A percentile compares a stretch with the other conserved stretches of the same genome.
Conservation (phyloP, 2,329 filamentous ascomycete species). For the Colletotrichum plurivorum region DNA sequence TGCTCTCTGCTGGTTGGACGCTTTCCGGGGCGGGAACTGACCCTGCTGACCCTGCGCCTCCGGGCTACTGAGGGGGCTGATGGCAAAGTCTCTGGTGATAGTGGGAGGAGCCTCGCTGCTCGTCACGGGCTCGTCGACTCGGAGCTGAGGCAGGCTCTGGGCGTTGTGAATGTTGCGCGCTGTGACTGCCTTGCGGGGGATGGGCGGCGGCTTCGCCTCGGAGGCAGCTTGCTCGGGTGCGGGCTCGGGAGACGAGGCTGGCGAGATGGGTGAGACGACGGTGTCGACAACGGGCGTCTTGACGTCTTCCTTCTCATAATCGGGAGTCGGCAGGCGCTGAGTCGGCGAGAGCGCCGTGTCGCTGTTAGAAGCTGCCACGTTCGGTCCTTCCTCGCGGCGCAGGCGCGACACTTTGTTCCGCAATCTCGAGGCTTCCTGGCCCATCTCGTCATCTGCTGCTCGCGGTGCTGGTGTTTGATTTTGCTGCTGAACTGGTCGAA, state of each 20-base stretch:
- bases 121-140: slow-evolving; percentile 39
- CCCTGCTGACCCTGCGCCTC: slow-evolving; percentile 44
- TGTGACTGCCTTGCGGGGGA: slow-evolving; percentile 47
- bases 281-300: slow-evolving; percentile 53
- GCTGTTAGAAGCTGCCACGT: slow-evolving; percentile 37
- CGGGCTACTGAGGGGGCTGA: slow-evolving; percentile 38
- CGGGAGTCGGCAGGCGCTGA: slow-evolving; percentile 62
- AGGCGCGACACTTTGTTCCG: slow-evolving; percentile 40
- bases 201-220: slow-evolving; percentile 41
- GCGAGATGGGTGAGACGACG: slow-evolving; percentile 60
- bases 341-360: slow-evolving; percentile 38
- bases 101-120: slow-evolving; percentile 44
- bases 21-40: slow-evolving; percentile 51
- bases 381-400: slow-evolving; percentile 28
- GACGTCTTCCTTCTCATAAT: slow-evolving; percentile 61
- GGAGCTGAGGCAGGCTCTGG: slow-evolving; percentile 45
- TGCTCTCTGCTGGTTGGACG: slow-evolving; percentile 44
- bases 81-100: slow-evolving; percentile 38
- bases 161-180: slow-evolving; percentile 43
- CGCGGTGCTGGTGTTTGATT: slow-evolving; percentile 10
- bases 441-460: slow-evolving; percentile 49
- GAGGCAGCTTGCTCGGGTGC: slow-evolving; percentile 39
- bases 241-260: slow-evolving; percentile 60
- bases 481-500: slow-evolving; percentile 42
- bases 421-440: slow-evolving; percentile 50